Conservation (phyloP, 139 green algal genomes). For the Spirogloea muscicola region DNA sequence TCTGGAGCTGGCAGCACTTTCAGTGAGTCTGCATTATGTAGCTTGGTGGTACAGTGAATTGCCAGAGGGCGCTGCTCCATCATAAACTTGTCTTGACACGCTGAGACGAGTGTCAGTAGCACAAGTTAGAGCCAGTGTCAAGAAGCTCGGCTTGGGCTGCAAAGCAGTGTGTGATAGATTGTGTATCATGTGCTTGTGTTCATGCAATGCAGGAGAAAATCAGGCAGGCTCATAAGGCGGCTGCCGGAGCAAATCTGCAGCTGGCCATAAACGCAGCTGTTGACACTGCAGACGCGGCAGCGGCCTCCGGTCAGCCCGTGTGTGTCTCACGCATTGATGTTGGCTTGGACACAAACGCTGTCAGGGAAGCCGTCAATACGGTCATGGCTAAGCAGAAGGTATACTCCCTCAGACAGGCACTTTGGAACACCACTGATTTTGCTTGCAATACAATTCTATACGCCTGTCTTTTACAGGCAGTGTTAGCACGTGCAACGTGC, state of each 20-base stretch:
- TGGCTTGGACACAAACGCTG: conserved; percentile 67
- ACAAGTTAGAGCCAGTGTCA: neutral
- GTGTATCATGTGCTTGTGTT: neutral
- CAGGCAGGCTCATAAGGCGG: conserved; percentile 71
- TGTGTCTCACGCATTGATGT: conserved; percentile 55
- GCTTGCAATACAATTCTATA: conserved; percentile 2
- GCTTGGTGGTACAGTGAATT: no score
- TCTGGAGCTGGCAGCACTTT: no score
- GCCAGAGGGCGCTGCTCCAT: no score
- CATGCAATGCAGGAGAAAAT: conserved; percentile 42
- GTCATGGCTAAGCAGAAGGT: conserved; percentile 42
- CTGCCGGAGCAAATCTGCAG: conserved; percentile 68
- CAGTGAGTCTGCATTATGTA: no score
- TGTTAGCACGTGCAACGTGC: no score
- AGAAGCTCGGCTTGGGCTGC: neutral
- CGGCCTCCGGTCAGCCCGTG: conserved; percentile 21
- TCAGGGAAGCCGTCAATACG: conserved; percentile 60
- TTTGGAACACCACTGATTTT: neutral
- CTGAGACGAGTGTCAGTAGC: neutral
- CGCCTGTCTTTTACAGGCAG: no score
- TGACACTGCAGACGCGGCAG: conserved; percentile 37
- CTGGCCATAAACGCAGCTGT: conserved; percentile 50
- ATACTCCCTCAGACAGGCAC: neutral
- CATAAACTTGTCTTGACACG: no score
- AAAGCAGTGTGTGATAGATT: conserved; percentile 6